Evolutionary conservation across 139 green algal genomes (phyloP), one percentile per base, ranked within the genome.

Genomic region (Gonium pectorale): DNA sequence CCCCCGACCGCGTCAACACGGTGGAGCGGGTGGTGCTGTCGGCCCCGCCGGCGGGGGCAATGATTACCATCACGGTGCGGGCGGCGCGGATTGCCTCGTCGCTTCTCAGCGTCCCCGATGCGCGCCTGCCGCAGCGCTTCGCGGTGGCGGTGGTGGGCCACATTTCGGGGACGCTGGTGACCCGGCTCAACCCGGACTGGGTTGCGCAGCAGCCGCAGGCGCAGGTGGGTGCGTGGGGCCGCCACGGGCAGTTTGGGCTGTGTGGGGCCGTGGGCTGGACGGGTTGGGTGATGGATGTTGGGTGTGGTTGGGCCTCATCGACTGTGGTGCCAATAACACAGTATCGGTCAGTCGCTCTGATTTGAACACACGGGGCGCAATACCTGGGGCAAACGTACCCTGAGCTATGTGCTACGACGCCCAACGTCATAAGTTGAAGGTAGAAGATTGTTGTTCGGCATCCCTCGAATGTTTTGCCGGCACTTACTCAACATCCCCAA

Each of bases 61-160:
- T 40, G 38, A 19, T 73, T 40, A 73, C 38, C 38, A 38, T 73
- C 22, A 21, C 13, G 7, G 67, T 73, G 38, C 38, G 40, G 38
- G 38, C 38, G 2, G 49, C 67, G n/a, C 71, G 80, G 52, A 46
- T 95, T 54, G 81, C 88, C 9, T 60, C 89, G 11, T 93, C 92
- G 19, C 81, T 81, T 3, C 74, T 97, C 24, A 67, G 91, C 35
- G 19, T 43, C 3, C 75, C 67, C 40, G 74, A 89, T 27, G 5
- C 78, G 80, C 21, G 37, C 54, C 31, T 51, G 52, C 37, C 46
- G n/a, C 94, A 96, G 71, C 81, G 80, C 3, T 97, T 94, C 69
- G 90, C 93, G 11, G 72, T 97, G 40, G 94, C 91, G 4, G 91
- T 95, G 22, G 86, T 92, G 56, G 92, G 85, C 54, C 67, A 35